phyloP scores from a whole-genome alignment of 257 asterid species.

The Lycium barbarum region DNA sequence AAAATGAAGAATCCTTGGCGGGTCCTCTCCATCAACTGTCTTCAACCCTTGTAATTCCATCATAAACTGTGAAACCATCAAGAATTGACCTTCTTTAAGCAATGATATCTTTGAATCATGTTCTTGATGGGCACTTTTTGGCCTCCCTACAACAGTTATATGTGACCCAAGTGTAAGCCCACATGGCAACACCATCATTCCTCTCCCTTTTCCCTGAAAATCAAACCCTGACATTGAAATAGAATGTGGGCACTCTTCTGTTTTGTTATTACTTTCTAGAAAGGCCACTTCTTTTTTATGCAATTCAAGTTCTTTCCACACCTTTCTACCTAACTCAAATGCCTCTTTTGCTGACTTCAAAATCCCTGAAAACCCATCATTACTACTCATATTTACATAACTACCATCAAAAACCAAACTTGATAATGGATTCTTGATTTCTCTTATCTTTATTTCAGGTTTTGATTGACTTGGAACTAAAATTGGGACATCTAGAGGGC shows the following conservation, averaged over 20 bases:
- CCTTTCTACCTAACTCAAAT: slow-evolving; percentile 58
- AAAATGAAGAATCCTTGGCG: slow-evolving; percentile 76
- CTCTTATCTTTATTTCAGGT: slow-evolving; percentile 47
- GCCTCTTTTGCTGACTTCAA: slow-evolving; percentile 63
- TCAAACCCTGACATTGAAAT: slow-evolving; percentile 53
- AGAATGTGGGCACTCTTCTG: slow-evolving; percentile 70
- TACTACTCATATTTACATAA: slow-evolving; percentile 48
- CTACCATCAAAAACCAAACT: slow-evolving; percentile 62
- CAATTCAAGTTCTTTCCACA: slow-evolving; percentile 66
- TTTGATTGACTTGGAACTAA: slow-evolving; percentile 43
- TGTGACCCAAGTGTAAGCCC: slow-evolving; percentile 96
- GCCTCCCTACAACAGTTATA: slow-evolving; percentile 82
- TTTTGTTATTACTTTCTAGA: slow-evolving; percentile 27
- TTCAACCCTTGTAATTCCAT: slow-evolving; percentile 94
- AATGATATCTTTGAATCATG: slow-evolving; percentile 78
- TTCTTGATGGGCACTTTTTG: slow-evolving; percentile 76
- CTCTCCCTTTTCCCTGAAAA: slow-evolving; percentile 53
- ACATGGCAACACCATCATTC: slow-evolving; percentile 80
- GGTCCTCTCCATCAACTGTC: slow-evolving; percentile 89
- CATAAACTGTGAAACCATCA: slow-evolving; percentile 96
- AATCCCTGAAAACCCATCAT: slow-evolving; percentile 51
- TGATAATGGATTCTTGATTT: slow-evolving; percentile 44
- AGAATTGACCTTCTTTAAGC: slow-evolving; percentile 73
- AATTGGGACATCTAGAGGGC: slow-evolving; percentile 60
- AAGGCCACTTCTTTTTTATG: slow-evolving; percentile 35